These are phyloP conservation scores for Alternaria ventricosa DNA, from an alignment of 2,329 filamentous ascomycete species.

Conservation along the genomic window DNA sequence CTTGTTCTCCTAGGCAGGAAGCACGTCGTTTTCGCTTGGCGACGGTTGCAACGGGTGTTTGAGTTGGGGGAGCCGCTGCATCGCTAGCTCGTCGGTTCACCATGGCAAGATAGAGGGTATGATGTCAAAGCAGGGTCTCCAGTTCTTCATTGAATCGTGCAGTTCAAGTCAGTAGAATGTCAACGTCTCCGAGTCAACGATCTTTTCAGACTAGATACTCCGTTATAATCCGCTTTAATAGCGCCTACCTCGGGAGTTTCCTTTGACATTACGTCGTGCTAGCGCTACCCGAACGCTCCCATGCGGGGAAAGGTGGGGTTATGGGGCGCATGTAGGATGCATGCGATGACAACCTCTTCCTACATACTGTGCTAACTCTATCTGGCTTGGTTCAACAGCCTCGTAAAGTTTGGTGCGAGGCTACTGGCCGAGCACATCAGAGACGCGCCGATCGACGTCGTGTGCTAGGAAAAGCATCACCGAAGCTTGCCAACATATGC, in stretches of 20 bases:
- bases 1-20: conserved; percentile 45
- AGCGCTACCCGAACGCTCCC: conserved; percentile 16
- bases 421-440: not conserved
- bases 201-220: not conserved
- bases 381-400: conserved; percentile 5
- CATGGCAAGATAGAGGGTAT: not conserved
- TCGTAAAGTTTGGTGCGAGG: not conserved
- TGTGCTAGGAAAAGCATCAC: conserved; percentile 5
- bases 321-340: conserved; percentile 10
- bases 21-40: conserved; percentile 44
- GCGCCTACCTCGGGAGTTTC: conserved; percentile 16
- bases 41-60: conserved; percentile 31
- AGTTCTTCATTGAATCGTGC: conserved; percentile 16
- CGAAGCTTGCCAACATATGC: conserved; percentile 19
- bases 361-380: conserved; percentile 8
- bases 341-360: not conserved
- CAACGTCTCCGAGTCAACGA: conserved; percentile 19
- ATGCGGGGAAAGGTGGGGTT: conserved; percentile 36
- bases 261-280: not conserved
- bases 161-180: conserved; percentile 16
- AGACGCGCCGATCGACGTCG: not conserved
- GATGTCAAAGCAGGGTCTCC: conserved; percentile 6
- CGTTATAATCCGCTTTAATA: not conserved
- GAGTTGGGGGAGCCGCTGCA: conserved; percentile 22
- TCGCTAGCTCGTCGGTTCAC: conserved; percentile 30